Evolutionary conservation across 2,329 filamentous ascomycete species (phyloP).

Genomic region (Cryphonectria parasitica): DNA sequence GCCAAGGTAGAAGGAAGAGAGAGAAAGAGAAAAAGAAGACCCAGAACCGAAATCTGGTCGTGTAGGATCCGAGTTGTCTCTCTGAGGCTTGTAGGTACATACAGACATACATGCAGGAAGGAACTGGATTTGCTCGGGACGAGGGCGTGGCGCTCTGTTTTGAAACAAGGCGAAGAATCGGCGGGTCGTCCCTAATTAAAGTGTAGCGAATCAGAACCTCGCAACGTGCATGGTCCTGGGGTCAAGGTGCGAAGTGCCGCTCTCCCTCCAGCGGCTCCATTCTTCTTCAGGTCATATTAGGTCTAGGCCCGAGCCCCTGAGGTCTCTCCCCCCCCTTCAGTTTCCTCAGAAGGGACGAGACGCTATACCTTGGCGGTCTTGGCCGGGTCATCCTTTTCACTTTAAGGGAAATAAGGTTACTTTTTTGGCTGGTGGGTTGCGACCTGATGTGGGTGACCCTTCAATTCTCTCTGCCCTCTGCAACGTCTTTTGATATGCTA

Average conservation of each 20-base stretch:
- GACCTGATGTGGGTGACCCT: neutral
- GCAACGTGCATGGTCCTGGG: neutral
- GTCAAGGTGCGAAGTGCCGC: neutral
- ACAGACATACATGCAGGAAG: neutral
- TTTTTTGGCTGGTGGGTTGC: neutral
- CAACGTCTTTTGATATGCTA: neutral
- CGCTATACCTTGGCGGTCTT: constrained; percentile 8
- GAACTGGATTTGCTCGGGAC: too few relatives aligned
- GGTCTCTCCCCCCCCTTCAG: neutral
- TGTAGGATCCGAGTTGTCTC: constrained; percentile 8
- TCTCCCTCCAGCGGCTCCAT: neutral
- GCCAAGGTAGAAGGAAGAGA: constrained; percentile 3
- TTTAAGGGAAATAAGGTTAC: neutral
- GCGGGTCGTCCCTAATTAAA: constrained; percentile 14
- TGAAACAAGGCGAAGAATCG: constrained; percentile 24
- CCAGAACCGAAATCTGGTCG: constrained; percentile 9
- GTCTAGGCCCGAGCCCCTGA: neutral
- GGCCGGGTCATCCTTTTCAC: neutral
- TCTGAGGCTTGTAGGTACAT: constrained; percentile 10
- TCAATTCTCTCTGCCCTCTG: neutral
- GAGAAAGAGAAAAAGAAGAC: neutral
- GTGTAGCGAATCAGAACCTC: constrained; percentile 11
- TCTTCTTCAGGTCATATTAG: neutral
- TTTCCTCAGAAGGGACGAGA: neutral
- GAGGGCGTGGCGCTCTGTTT: constrained; percentile 19